Conservation (phyloP, 2,329 filamentous ascomycete species). For the Sclerotiophoma versabilis region DNA sequence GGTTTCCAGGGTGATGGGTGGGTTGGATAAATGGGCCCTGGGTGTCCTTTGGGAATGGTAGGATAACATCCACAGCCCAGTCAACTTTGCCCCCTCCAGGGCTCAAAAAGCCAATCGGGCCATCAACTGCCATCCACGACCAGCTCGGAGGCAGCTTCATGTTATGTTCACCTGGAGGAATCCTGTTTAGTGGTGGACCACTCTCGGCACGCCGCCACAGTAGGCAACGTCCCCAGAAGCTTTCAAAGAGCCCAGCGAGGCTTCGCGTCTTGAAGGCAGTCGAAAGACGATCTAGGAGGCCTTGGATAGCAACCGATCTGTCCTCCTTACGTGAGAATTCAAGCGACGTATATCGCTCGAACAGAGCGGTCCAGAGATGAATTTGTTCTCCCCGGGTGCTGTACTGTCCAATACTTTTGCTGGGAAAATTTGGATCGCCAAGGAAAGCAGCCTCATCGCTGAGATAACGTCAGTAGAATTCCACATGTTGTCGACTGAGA, state of each 20-base stretch:
- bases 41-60: neutral
- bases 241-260: neutral
- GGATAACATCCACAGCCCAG: neutral
- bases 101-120: neutral
- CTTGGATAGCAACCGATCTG: neutral
- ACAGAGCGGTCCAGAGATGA: neutral
- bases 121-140: neutral
- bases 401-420: neutral
- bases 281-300: neutral
- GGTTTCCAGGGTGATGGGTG: neutral
- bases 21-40: neutral
- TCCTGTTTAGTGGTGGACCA: neutral
- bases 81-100: neutral
- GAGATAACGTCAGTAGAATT: neutral
- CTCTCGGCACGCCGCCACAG: neutral
- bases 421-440: conserved; percentile 38
- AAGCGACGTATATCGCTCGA: neutral
- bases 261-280: neutral
- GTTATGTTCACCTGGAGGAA: neutral
- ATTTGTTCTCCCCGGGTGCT: neutral
- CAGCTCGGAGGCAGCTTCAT: neutral
- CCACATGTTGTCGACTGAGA: neutral
- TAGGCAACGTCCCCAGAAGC: neutral
- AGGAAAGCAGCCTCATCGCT: conserved; percentile 37
- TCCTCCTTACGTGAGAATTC: neutral